Conservation (phyloP, 768 basidiomycete genomes). For the Termitomyces sp. region DNA sequence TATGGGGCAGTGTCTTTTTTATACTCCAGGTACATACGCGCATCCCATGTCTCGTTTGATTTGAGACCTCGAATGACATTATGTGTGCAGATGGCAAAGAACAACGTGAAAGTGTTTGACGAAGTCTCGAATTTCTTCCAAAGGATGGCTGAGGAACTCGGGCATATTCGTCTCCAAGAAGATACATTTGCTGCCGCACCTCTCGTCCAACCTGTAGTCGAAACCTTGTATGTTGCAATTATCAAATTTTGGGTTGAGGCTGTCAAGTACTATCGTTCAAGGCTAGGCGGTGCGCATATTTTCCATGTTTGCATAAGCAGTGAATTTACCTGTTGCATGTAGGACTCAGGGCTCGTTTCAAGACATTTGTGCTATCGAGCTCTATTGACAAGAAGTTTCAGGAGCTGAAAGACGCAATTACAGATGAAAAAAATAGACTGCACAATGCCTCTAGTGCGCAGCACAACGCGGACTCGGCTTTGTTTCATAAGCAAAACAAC, state of each 20-base stretch:
- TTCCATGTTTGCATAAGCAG: neutral
- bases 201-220: constrained; percentile 6
- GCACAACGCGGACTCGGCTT: neutral
- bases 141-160: constrained; percentile 9
- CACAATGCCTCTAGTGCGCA: constrained; percentile 3
- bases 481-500: neutral
- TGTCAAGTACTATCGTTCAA: constrained; percentile 8
- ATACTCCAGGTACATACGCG: constrained; percentile 1
- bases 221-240: constrained; percentile 9
- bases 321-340: neutral
- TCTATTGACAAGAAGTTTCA: constrained; percentile 8
- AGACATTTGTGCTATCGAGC: neutral
- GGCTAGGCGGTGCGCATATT: neutral
- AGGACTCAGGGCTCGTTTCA: constrained; percentile 1
- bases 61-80: no score
- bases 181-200: neutral
- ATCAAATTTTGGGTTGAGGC: constrained; percentile 12
- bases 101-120: neutral
- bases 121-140: constrained; percentile 7
- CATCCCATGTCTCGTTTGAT: neutral
- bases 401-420: neutral
- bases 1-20: constrained; percentile 8
- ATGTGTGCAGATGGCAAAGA: constrained; percentile 3
- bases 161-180: constrained; percentile 2
- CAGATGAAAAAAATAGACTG: neutral